Conservation (phyloP, 2,329 filamentous ascomycete species). For the Elsinoe necatrix region DNA sequence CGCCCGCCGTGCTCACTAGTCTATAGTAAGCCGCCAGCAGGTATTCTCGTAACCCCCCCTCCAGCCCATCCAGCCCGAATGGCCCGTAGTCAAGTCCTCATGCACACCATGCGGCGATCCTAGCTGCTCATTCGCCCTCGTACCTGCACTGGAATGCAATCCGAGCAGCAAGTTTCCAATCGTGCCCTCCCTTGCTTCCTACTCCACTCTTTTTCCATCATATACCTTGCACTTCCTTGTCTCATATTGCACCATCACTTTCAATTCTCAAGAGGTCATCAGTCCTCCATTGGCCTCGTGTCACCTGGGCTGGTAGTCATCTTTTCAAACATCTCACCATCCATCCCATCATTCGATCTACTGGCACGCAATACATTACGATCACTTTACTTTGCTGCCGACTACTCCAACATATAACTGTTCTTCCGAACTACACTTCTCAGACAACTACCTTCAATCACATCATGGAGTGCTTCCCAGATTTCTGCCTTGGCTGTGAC, state of each 20-base stretch:
- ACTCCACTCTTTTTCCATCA: constrained; percentile 14
- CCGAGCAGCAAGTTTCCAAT: constrained; percentile 10
- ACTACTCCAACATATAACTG: not conserved
- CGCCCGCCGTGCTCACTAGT: not conserved
- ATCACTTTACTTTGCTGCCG: not conserved
- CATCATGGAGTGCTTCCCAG: constrained; percentile 63
- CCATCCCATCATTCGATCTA: not conserved
- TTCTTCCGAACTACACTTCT: not conserved
- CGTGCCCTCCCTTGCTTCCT: constrained; percentile 8
- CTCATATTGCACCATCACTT: constrained; percentile 14
- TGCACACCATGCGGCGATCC: constrained; percentile 14
- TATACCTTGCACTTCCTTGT: constrained; percentile 7
- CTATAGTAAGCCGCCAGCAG: constrained; percentile 2
- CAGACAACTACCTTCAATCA: not conserved
- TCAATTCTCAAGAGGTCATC: constrained; percentile 9
- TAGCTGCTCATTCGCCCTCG: constrained; percentile 14
- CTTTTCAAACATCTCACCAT: not conserved
- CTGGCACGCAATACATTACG: constrained; percentile 8
- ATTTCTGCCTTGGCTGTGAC: constrained; percentile 92
- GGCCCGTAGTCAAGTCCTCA: constrained; percentile 10
- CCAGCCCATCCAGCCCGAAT: constrained; percentile 9
- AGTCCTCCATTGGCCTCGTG: constrained; percentile 6
- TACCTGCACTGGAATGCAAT: constrained; percentile 12
- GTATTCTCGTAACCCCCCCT: constrained; percentile 1
- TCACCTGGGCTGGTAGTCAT: constrained; percentile 10